Conservation (phyloP, 208 protist species). For the Leishmania lainsoni region DNA sequence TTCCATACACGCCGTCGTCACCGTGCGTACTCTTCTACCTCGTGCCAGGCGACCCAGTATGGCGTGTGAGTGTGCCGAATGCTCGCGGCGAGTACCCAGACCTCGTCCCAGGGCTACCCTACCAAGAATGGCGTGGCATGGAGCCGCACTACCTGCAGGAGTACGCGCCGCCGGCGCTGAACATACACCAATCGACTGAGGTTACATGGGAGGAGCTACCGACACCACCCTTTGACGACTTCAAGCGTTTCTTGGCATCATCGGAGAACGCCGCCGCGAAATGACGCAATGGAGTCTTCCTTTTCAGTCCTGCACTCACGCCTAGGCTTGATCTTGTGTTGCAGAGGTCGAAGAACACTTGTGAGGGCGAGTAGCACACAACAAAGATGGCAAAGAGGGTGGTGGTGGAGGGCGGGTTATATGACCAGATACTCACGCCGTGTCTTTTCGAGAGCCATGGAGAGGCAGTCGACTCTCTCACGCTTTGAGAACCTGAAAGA, state of each 20-base stretch:
- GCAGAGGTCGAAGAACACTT: background rate
- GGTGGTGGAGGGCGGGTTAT: no score
- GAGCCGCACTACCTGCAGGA: slow-evolving; percentile 45
- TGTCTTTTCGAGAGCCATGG: background rate
- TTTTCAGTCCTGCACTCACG: background rate
- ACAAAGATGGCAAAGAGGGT: background rate
- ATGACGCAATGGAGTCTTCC: background rate
- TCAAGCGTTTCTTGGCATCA: slow-evolving; percentile 24
- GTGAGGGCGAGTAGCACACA: background rate
- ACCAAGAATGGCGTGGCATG: slow-evolving; percentile 48
- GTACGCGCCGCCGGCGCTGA: slow-evolving; percentile 53
- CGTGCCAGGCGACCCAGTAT: slow-evolving; percentile 68
- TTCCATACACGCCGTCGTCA: slow-evolving; percentile 58
- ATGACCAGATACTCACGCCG: background rate
- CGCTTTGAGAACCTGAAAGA: background rate
- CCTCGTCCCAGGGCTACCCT: slow-evolving; percentile 79
- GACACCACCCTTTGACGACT: slow-evolving; percentile 21
- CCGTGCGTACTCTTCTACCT: slow-evolving; percentile 83
- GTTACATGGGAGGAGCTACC: slow-evolving; percentile 42
- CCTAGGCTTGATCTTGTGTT: background rate
- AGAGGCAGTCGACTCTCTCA: background rate
- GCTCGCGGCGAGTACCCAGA: slow-evolving; percentile 71
- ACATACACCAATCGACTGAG: slow-evolving; percentile 23
- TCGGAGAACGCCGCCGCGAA: background rate
- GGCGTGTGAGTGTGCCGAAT: slow-evolving; percentile 70